Evolutionary conservation across 306 rosid species (phyloP).

Genomic region (Lupinus albus): DNA sequence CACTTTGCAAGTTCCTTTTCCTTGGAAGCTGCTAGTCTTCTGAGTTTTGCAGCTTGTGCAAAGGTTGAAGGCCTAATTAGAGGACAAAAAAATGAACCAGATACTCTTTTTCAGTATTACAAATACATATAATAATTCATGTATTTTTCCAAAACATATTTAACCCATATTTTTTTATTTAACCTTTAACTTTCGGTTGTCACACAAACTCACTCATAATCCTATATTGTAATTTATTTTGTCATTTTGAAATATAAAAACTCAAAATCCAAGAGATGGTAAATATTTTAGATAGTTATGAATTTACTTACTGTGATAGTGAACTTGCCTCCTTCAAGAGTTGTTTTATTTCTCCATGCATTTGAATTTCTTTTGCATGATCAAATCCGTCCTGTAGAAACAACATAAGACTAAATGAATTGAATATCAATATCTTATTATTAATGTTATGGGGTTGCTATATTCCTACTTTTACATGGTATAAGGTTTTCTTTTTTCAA

Average conservation of each 20-base stretch:
- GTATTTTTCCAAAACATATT: too few relatives aligned
- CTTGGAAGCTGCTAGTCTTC: conserved; percentile 68
- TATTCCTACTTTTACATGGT: too few relatives aligned
- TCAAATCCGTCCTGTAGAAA: conserved; percentile 47
- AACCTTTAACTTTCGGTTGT: too few relatives aligned
- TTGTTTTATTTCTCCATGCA: conserved; percentile 62
- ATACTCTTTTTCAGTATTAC: neutral
- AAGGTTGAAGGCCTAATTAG: conserved; percentile 78
- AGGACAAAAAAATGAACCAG: neutral
- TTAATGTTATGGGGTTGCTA: neutral
- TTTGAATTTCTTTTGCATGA: conserved; percentile 40
- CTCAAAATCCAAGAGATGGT: too few relatives aligned
- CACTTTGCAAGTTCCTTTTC: conserved; percentile 82
- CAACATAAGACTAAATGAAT: neutral
- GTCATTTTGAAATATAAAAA: too few relatives aligned
- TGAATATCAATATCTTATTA: neutral
- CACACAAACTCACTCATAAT: too few relatives aligned
- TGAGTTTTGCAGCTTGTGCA: conserved; percentile 83
- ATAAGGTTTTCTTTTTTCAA: too few relatives aligned
- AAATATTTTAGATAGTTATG: too few relatives aligned
- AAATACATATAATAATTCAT: too few relatives aligned
- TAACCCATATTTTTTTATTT: too few relatives aligned
- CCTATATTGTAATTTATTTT: too few relatives aligned
- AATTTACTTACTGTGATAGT: conserved; percentile 67
- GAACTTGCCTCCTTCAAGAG: conserved; percentile 64